Percentiles rank a stretch among this genome's conserved stretches.
Evolutionary conservation across 352 stramenopile species (phyloP).

Genomic region (Elongisporangium undulatum): DNA sequence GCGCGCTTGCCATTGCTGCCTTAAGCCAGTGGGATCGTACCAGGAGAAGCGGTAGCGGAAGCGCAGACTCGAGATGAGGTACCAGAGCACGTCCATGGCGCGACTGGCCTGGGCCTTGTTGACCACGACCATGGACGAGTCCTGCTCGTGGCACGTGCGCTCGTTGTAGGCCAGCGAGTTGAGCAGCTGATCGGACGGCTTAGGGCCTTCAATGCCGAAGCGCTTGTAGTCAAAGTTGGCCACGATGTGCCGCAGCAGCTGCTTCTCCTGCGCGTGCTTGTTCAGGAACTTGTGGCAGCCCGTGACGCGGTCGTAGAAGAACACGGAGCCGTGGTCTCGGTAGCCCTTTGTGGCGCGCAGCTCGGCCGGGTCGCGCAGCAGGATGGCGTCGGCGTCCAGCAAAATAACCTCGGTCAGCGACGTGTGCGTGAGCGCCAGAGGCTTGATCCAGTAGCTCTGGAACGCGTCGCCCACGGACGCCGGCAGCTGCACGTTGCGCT

Average conservation of each 20-base stretch:
- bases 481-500: constrained; percentile 16
- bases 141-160: constrained; percentile 42
- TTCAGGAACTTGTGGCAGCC: constrained; percentile 51
- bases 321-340: constrained; percentile 36
- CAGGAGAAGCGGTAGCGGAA: constrained; percentile 64
- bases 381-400: constrained; percentile 47
- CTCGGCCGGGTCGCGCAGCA: constrained; percentile 36
- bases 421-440: constrained; percentile 47
- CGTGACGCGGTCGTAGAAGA: constrained; percentile 71
- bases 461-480: constrained; percentile 27
- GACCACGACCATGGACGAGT: constrained; percentile 50
- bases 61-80: constrained; percentile 37
- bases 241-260: constrained; percentile 31
- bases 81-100: constrained; percentile 40
- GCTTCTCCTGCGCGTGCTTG: constrained; percentile 22
- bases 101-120: constrained; percentile 32
- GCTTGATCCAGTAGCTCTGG: constrained; percentile 66
- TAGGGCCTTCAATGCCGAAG: constrained; percentile 16
- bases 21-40: constrained; percentile 74
- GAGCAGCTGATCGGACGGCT: constrained; percentile 23
- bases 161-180: constrained; percentile 28
- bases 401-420: constrained; percentile 39
- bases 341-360: constrained; percentile 39
- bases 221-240: constrained; percentile 34
- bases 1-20: too few species aligned